phyloP scores from a whole-genome alignment of 2,329 filamentous ascomycete genomes.

The Fusarium nodosum region DNA sequence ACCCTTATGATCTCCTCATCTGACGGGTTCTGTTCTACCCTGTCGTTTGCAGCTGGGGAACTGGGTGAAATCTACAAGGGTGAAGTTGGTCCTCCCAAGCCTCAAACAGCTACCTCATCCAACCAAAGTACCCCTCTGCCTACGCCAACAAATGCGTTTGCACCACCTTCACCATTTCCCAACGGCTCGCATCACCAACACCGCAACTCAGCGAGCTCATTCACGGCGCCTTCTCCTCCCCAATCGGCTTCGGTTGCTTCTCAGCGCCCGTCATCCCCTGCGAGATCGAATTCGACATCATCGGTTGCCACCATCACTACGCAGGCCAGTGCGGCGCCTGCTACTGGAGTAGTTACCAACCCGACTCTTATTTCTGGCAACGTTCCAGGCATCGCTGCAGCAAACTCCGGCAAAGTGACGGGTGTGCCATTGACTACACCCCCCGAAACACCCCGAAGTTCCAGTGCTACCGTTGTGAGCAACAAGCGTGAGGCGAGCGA shows the following conservation, averaged over 20 bases:
- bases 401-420: constrained; percentile 74
- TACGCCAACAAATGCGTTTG: constrained; percentile 75
- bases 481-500: constrained; percentile 71
- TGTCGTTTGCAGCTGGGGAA: constrained; percentile 87
- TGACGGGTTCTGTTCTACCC: constrained; percentile 94
- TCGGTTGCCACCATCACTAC: constrained; percentile 84
- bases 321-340: constrained; percentile 63
- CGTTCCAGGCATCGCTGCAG: constrained; percentile 81
- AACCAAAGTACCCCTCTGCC: constrained; percentile 77
- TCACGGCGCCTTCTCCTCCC: constrained; percentile 69
- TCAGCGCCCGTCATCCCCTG: constrained; percentile 80
- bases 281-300: constrained; percentile 87
- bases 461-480: constrained; percentile 54
- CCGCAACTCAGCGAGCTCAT: constrained; percentile 69
- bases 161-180: constrained; percentile 71
- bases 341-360: constrained; percentile 75
- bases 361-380: constrained; percentile 83
- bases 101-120: constrained; percentile 63
- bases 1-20: constrained; percentile 93
- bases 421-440: constrained; percentile 86
- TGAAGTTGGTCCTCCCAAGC: constrained; percentile 68
- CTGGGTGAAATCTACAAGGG: constrained; percentile 85
- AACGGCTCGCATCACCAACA: constrained; percentile 66
- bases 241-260: constrained; percentile 69
- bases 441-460: constrained; percentile 81